Evolutionary conservation across 129 eudicot genomes (phyloP).

Genomic region (Scalesia atractyloides): DNA sequence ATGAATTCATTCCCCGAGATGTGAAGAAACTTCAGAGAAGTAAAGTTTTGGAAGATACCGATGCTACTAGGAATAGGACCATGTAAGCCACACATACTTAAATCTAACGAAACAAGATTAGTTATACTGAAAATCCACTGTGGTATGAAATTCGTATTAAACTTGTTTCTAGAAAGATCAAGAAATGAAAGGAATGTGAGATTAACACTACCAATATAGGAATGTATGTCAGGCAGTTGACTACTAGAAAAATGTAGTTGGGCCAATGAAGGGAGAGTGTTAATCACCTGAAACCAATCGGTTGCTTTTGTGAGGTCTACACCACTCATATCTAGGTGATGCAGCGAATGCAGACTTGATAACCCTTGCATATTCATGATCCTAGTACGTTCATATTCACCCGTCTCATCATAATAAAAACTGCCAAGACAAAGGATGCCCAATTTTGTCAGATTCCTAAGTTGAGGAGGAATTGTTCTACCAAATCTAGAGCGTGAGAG

Average conservation of each 20-base stretch:
- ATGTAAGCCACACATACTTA: not conserved
- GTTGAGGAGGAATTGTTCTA: slow-evolving; percentile 11
- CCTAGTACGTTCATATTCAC: not conserved
- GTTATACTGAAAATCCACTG: slow-evolving; percentile 7
- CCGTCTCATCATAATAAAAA: not conserved
- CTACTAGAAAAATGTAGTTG: not conserved
- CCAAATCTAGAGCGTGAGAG: slow-evolving; percentile 10
- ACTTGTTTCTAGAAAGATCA: not conserved
- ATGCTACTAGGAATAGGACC: not conserved
- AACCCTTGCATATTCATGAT: not conserved
- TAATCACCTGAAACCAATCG: slow-evolving; percentile 5
- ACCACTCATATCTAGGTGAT: slow-evolving; percentile 6
- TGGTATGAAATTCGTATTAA: not conserved
- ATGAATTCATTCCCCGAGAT: not conserved
- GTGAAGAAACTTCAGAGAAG: not conserved
- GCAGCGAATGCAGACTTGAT: not conserved
- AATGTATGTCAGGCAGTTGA: not conserved
- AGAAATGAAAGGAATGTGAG: not conserved
- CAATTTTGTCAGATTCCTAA: not conserved
- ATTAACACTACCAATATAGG: not conserved
- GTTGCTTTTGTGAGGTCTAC: not conserved
- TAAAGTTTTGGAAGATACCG: not conserved
- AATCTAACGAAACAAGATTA: slow-evolving; percentile 3
- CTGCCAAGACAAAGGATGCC: not conserved
- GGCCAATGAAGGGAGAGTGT: not conserved